Evolutionary conservation across 768 basidiomycete genomes (phyloP).

Genomic region (Tremella fuciformis): DNA sequence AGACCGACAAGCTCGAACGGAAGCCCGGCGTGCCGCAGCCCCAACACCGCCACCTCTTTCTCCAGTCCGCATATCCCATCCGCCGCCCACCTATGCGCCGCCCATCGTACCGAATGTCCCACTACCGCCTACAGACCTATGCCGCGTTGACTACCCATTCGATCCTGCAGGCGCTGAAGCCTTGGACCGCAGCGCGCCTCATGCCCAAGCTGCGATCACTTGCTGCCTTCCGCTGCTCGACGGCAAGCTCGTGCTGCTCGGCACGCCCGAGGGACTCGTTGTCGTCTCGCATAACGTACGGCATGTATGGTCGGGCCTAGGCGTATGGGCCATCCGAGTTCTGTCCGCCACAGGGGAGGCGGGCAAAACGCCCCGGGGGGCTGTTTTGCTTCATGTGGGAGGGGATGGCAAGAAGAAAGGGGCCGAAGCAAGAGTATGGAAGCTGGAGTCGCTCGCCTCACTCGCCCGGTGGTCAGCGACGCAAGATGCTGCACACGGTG

Average conservation of each 20-base stretch:
- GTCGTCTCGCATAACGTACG: conserved; percentile 13
- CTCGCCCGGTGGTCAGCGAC: conserved; percentile 21
- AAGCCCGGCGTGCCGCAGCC: background rate
- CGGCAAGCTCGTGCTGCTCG: conserved; percentile 19
- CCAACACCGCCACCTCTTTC: background rate
- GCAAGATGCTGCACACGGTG: conserved; percentile 3
- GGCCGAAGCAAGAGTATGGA: conserved; percentile 19
- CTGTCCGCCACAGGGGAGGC: conserved; percentile 7
- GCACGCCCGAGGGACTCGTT: conserved; percentile 21
- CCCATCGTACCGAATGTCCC: background rate
- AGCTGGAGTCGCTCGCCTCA: conserved; percentile 16
- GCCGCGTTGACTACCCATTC: background rate
- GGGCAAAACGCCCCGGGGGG: conserved; percentile 8
- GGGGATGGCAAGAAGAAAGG: conserved; percentile 15
- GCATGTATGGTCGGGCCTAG: conserved; percentile 23
- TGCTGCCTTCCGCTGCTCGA: conserved; percentile 18
- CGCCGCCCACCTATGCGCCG: background rate
- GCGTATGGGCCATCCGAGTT: conserved; percentile 28
- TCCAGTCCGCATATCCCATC: background rate
- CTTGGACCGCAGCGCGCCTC: conserved; percentile 7
- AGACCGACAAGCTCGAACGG: background rate
- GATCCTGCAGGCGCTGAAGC: background rate
- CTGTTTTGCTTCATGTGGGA: conserved; percentile 22
- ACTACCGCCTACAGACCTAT: background rate
- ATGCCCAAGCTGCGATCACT: conserved; percentile 17